Base-by-base conservation (phyloP, 2,329 filamentous ascomycete species). In the Ophiostoma quercus region DNA sequence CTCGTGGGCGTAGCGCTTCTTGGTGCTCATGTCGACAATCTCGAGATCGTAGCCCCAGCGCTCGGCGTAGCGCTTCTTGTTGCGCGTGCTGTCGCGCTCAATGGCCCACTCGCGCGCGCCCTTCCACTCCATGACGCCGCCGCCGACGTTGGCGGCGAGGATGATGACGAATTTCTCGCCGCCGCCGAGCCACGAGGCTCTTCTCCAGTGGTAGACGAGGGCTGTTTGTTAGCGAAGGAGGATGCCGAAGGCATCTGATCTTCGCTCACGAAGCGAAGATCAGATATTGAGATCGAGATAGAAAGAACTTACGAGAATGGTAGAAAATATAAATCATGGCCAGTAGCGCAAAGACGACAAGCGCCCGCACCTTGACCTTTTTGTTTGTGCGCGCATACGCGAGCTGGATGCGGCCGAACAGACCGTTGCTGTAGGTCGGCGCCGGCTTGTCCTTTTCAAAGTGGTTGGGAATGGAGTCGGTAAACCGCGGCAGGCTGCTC, bases 121-220 rank as follows among this genome's bases (percentile, higher is more conserved):
- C 79, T 99, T 99, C 94, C 93, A 97, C 77, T 97, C 94, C 93
- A 98, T 98, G 8, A 99, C 95, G 75, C 95, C 95, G 71, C 95
- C 95, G 67, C 95, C 95, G 73, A 96, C 87, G 77, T 99, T 99
- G 69, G 95, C 94, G 32, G 91, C 94, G 25, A 98, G 84, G 73
- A 99, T 93, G 69, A 99, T 90, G 73, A 99, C 95, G 77, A 91
- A 94, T 76, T 97, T 98, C 77, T 90, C 89, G 25, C 95, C 95
- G 67, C 92, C 92, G 67, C 94, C 94, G 3, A 96, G 83, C 79
- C 85, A 85, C 47, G 88, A 82, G 66, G 90, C 85, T 80, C 91
- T 85, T 76, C 92, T 88, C 83, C 92, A 97, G 78, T 81, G 80
- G 74, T 86, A 86, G 43, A 83, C 75, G 5, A 87, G 77, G 32